Evolutionary conservation across 2,329 filamentous ascomycete species (phyloP).

Genomic region (Cladosporium cucumerinum): DNA sequence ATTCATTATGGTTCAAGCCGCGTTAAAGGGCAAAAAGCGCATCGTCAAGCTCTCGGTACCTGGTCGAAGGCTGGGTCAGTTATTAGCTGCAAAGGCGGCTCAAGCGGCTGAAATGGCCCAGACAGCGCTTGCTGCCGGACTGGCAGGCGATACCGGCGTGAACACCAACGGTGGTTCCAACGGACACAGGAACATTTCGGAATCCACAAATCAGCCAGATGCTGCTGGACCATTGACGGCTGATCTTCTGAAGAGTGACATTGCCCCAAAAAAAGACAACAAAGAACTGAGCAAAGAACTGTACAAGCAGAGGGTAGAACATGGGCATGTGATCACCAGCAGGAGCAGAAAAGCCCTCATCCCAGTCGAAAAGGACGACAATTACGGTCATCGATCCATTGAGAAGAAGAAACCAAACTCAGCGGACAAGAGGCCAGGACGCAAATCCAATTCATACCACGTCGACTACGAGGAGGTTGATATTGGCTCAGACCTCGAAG

Average conservation of each 20-base stretch:
- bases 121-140: constrained; percentile 15
- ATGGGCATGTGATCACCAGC: constrained; percentile 30
- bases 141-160: constrained; percentile 6
- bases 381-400: constrained; percentile 33
- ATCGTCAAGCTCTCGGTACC: constrained; percentile 42
- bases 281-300: constrained; percentile 38
- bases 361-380: constrained; percentile 34
- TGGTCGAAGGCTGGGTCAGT: constrained; percentile 36
- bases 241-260: constrained; percentile 32
- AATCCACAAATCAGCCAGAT: neutral
- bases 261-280: constrained; percentile 32
- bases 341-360: constrained; percentile 32
- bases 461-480: constrained; percentile 46
- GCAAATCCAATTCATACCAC: constrained; percentile 20
- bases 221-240: neutral
- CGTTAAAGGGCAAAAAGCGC: constrained; percentile 44
- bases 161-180: neutral
- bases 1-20: constrained; percentile 45
- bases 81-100: constrained; percentile 34
- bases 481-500: constrained; percentile 45
- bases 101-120: constrained; percentile 25
- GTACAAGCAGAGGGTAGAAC: constrained; percentile 36
- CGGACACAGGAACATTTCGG: neutral
- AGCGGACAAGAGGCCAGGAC: constrained; percentile 3
- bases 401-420: constrained; percentile 20